These are phyloP conservation scores for Diplotaxis tenuifolia DNA, from an alignment of 345 rosid species.

Conservation along the genomic window DNA sequence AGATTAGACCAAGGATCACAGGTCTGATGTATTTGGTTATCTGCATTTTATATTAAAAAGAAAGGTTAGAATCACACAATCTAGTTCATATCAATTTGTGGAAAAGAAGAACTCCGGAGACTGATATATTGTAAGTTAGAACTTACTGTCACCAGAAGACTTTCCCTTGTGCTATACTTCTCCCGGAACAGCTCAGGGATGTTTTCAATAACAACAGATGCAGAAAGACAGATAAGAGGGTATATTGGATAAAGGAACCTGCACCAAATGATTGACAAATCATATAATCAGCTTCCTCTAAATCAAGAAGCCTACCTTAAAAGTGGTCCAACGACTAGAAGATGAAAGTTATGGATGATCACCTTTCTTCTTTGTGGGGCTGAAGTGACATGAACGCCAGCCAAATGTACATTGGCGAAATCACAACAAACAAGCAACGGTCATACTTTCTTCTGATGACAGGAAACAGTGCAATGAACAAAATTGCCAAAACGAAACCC, in stretches of 20 bases:
- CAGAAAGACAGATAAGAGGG: constrained; percentile 93
- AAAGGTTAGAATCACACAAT: not conserved
- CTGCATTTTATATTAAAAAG: constrained; percentile 55
- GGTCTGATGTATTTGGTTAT: constrained; percentile 71
- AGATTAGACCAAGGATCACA: constrained; percentile 64
- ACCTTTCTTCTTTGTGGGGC: constrained; percentile 99
- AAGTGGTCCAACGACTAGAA: constrained; percentile 1
- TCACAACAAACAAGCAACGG: constrained; percentile 66
- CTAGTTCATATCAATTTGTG: not conserved
- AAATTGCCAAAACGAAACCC: constrained; percentile 76
- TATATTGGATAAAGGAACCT: constrained; percentile 95
- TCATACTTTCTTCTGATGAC: constrained; percentile 70
- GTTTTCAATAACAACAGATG: constrained; percentile 93
- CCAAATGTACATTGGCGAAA: constrained; percentile 89
- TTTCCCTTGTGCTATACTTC: constrained; percentile 50
- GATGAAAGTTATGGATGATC: constrained; percentile 6
- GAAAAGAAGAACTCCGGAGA: constrained; percentile 2
- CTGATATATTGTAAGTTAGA: constrained; percentile 12
- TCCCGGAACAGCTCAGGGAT: constrained; percentile 85
- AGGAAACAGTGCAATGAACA: constrained; percentile 64
- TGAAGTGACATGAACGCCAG: constrained; percentile 90
- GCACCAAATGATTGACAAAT: constrained; percentile 30
- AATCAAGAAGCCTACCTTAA: constrained; percentile 10
- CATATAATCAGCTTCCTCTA: not conserved
- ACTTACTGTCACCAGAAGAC: constrained; percentile 55